Percentiles rank a stretch among this genome's conserved stretches.
phyloP scores from a whole-genome alignment of 331 rosid genomes.

The Quercus tomentella region DNA sequence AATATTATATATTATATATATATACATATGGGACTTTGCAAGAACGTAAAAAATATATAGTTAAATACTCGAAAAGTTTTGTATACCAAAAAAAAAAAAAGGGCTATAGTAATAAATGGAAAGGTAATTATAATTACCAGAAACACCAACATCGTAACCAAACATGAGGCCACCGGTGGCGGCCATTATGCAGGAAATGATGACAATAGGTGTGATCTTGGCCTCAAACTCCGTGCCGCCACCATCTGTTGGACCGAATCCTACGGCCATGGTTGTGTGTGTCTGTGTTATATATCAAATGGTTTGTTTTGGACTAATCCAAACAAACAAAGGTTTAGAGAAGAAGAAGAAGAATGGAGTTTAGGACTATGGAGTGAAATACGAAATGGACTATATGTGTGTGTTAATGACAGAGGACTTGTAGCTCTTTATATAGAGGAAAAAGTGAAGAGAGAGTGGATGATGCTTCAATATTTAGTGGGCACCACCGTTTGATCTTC shows the following conservation, averaged over 20 bases:
- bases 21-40: background rate
- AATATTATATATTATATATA: background rate
- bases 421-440: background rate
- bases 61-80: too few relatives aligned
- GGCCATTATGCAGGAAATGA: constrained; percentile 55
- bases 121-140: constrained; percentile 18
- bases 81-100: too few relatives aligned
- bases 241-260: constrained; percentile 22
- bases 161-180: constrained; percentile 68
- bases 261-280: constrained; percentile 35
- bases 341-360: background rate
- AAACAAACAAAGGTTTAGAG: background rate
- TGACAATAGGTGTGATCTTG: constrained; percentile 52
- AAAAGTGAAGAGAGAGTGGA: constrained; percentile 2
- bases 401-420: background rate
- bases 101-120: too few relatives aligned
- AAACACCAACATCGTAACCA: constrained; percentile 56
- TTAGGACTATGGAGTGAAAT: background rate
- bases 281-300: background rate
- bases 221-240: constrained; percentile 47
- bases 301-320: too few relatives aligned
- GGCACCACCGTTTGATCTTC: constrained; percentile 23
- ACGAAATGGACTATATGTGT: background rate
- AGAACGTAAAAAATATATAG: too few relatives aligned
- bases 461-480: background rate